phyloP scores from a whole-genome alignment of 2,329 filamentous ascomycete genomes.

The Penicillium sp. region DNA sequence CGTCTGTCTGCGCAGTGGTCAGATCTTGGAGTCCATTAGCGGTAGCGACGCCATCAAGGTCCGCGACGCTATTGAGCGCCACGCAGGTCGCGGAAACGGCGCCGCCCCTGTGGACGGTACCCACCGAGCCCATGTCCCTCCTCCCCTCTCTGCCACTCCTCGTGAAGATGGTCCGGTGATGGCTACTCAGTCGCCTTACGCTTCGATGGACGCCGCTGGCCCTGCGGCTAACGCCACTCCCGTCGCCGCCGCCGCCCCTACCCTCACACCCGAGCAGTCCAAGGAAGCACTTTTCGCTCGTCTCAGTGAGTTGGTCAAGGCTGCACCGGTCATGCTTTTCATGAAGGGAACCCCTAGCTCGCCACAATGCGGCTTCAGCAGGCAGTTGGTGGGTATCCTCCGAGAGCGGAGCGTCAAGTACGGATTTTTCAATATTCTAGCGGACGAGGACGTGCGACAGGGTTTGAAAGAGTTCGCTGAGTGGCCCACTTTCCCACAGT shows the following conservation, averaged over 20 bases:
- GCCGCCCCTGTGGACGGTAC: constrained; percentile 23
- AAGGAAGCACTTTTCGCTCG: constrained; percentile 86
- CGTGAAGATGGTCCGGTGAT: constrained; percentile 34
- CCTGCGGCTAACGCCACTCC: constrained; percentile 24
- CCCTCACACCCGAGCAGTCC: constrained; percentile 51
- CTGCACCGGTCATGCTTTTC: constrained; percentile 96
- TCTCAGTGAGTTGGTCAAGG: constrained; percentile 82
- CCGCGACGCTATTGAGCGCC: constrained; percentile 78
- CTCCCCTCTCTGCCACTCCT: constrained; percentile 41
- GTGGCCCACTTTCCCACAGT: constrained; percentile 95
- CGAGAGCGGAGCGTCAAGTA: constrained; percentile 91
- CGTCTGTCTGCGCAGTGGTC: constrained; percentile 73
- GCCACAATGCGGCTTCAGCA: constrained; percentile 89
- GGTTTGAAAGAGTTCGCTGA: constrained; percentile 97
- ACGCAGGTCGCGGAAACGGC: constrained; percentile 56
- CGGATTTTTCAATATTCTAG: constrained; percentile 98
- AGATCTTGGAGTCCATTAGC: constrained; percentile 80
- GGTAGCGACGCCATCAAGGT: constrained; percentile 88
- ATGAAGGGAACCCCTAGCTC: constrained; percentile 93
- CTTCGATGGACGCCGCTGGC: constrained; percentile 20
- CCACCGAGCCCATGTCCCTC: constrained; percentile 39
- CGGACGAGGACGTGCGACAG: constrained; percentile 94
- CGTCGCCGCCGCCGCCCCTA: constrained; percentile 23
- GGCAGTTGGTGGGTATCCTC: constrained; percentile 82
- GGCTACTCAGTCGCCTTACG: constrained; percentile 31